Evolutionary conservation across 2,329 filamentous ascomycete genomes (phyloP).

Genomic region (Mycosphaerella sp.): DNA sequence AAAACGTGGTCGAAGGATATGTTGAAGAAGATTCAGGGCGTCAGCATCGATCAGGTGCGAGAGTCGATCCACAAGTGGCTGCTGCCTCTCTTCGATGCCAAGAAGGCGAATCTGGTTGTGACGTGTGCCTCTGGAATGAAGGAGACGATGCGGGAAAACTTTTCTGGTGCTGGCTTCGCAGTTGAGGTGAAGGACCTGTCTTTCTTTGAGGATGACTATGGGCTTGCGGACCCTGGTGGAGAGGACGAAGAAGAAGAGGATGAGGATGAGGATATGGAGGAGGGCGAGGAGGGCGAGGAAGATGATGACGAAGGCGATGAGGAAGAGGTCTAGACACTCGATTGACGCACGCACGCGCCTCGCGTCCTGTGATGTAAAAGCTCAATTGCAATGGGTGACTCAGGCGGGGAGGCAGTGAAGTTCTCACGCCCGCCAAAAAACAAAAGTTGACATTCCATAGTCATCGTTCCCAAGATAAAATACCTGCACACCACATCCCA

Average conservation of each 20-base stretch:
- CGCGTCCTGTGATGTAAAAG: no score
- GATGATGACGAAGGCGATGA: neutral
- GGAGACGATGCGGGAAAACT: constrained; percentile 70
- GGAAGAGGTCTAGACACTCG: neutral
- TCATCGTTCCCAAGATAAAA: no score
- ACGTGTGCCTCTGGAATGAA: constrained; percentile 81
- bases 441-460: no score
- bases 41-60: constrained; percentile 70
- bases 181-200: constrained; percentile 66
- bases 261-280: constrained; percentile 41
- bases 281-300: constrained; percentile 44
- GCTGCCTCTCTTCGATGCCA: constrained; percentile 70
- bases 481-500: no score
- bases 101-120: constrained; percentile 75
- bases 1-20: constrained; percentile 72
- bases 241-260: constrained; percentile 55
- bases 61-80: constrained; percentile 67
- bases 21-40: constrained; percentile 67
- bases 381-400: no score
- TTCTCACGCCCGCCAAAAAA: no score
- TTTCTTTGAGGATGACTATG: constrained; percentile 86
- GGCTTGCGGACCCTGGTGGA: constrained; percentile 58
- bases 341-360: neutral
- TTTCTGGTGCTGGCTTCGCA: constrained; percentile 70
- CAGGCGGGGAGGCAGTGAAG: no score